Base-by-base conservation (phyloP, 805 yeast species). In the Metschnikowia kunwiensis region DNA sequence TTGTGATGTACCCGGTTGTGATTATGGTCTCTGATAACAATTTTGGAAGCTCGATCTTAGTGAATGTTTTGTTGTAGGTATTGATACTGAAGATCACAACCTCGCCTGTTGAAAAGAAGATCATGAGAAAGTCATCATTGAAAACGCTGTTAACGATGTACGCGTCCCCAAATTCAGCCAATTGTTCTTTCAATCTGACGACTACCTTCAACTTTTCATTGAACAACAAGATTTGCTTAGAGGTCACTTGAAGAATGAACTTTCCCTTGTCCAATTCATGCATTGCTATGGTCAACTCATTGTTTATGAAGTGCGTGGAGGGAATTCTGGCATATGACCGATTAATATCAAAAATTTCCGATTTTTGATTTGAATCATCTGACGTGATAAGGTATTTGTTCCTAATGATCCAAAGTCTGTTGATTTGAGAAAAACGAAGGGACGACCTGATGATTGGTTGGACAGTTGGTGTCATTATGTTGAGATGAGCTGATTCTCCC, bases 221-320 rank as follows among this genome's bases (percentile, higher is more conserved):
- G 56, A 78, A 86, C 2, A 86, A 54, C 20, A 73, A 69, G 20
- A 87, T 70, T 34, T 77, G 78, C 24, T 75, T 73, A 0, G 83
- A 76, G 1, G 93, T 80, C 2, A 86, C 77, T 55, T 88, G 96
- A 12, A 87, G 73, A 24, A 86, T 77, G 47, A 77, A 71, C 24
- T 75, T 72, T 6, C 79, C 74, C 16, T 59, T 56, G 31, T 73
- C 69, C 38, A 83, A 60, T 27, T 80, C 77, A 15, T 82, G 84
- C 51, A 84, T 78, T 23, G 77, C 77, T 8, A 86, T 66, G 0
- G 95, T 86, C 11, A 73, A 63, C 21, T 77, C 77, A 37, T 78
- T 74, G 40, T 77, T 74, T 39, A 78, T 74, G 51, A 86, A 82
- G 45, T 77, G 81, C 32, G 76, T 74, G 4, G 80, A 69, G 31